phyloP scores from a whole-genome alignment of 805 yeast species.

The Komagataella pseudopastoris region DNA sequence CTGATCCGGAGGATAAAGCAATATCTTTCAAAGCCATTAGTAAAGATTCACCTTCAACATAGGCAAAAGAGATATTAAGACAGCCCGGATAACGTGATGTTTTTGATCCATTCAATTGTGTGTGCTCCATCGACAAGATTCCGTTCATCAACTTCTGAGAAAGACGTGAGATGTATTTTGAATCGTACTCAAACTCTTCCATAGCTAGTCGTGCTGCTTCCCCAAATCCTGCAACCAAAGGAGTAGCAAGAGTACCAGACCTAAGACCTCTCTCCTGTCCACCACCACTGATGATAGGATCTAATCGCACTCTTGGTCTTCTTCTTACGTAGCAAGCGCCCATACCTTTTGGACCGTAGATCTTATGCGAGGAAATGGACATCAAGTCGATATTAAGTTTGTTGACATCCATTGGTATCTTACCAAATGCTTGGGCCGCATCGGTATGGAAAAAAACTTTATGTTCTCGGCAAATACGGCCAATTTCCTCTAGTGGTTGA shows the following conservation, averaged over 20 bases:
- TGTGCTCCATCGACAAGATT: conserved; percentile 71
- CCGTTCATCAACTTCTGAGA: conserved; percentile 64
- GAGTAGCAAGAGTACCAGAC: conserved; percentile 96
- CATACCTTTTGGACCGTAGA: conserved; percentile 95
- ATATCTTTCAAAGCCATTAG: conserved; percentile 96
- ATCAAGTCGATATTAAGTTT: conserved; percentile 83
- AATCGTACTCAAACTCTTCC: conserved; percentile 64
- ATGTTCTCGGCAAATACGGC: conserved; percentile 68
- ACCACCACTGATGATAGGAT: conserved; percentile 92
- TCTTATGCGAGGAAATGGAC: conserved; percentile 92
- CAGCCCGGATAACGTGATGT: conserved; percentile 78
- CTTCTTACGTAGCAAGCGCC: conserved; percentile 94
- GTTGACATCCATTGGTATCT: conserved; percentile 85
- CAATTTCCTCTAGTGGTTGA: conserved; percentile 93
- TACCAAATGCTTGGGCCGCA: conserved; percentile 95
- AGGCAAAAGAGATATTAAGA: conserved; percentile 93
- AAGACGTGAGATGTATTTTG: conserved; percentile 51
- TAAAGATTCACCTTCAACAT: conserved; percentile 94
- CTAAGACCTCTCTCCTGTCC: conserved; percentile 98
- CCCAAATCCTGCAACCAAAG: conserved; percentile 89
- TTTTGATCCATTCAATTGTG: conserved; percentile 79
- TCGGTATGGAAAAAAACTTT: conserved; percentile 96
- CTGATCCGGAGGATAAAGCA: conserved; percentile 93
- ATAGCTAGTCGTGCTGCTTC: conserved; percentile 86
- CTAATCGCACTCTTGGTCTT: conserved; percentile 95